Percentiles rank a stretch among this genome's conserved stretches.
phyloP scores from a whole-genome alignment of 2,329 filamentous ascomycete species.

The Ophiostoma perfectum region DNA sequence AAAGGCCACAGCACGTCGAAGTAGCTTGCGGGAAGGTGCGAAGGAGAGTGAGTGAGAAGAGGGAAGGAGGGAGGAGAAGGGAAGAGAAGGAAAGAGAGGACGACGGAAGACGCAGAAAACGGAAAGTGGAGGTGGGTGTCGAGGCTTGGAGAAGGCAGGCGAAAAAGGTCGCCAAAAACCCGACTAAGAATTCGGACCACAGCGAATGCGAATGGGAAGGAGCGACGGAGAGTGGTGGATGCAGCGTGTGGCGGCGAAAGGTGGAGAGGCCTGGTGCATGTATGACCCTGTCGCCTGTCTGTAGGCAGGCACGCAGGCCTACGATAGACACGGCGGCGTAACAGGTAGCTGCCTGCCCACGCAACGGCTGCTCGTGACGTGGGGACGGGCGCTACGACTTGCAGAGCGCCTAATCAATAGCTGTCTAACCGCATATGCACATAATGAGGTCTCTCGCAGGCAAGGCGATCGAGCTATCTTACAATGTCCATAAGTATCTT shows the following conservation, averaged over 20 bases:
- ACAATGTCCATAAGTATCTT: too few species aligned
- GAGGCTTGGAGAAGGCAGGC: constrained; percentile 13
- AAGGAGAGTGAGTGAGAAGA: constrained; percentile 1
- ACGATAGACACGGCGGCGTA: constrained; percentile 11
- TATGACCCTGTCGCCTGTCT: background rate
- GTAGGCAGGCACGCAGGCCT: background rate
- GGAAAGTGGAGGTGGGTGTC: constrained; percentile 14
- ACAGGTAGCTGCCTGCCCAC: constrained; percentile 19
- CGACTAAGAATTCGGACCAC: constrained; percentile 1
- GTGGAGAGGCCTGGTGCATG: constrained; percentile 5
- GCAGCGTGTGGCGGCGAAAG: constrained; percentile 7
- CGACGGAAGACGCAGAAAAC: background rate
- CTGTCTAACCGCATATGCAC: constrained; percentile 16
- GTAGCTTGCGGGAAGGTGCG: background rate
- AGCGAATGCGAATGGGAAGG: constrained; percentile 12
- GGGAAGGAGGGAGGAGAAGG: background rate
- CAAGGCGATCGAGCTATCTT: too few species aligned
- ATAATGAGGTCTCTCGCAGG: background rate
- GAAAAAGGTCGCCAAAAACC: constrained; percentile 10
- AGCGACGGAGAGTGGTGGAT: constrained; percentile 5
- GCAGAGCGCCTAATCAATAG: background rate
- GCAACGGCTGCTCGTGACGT: constrained; percentile 9
- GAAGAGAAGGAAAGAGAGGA: background rate
- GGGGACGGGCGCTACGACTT: constrained; percentile 12
- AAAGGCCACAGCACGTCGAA: too few species aligned